phyloP scores from a whole-genome alignment of 164 flowering plant genomes.

The Annona cherimola region DNA sequence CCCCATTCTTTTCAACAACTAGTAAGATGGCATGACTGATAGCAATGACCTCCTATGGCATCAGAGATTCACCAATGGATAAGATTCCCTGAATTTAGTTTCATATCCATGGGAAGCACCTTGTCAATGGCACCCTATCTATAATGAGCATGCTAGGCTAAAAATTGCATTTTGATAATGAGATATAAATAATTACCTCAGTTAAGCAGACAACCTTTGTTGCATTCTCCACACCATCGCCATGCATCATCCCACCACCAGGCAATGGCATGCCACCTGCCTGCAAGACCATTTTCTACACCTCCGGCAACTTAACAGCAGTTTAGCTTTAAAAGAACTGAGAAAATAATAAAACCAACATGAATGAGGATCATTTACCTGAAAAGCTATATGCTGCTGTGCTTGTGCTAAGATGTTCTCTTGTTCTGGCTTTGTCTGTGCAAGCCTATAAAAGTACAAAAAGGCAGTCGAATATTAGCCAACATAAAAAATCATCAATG shows the following conservation, averaged over 20 bases:
- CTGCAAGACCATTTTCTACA: slow-evolving; percentile 61
- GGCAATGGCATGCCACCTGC: slow-evolving; percentile 45
- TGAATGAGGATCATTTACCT: slow-evolving; percentile 35
- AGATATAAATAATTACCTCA: slow-evolving; percentile 39
- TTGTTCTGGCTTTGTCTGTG: slow-evolving; percentile 64
- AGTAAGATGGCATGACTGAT: not conserved
- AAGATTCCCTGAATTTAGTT: not conserved
- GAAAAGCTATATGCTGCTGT: slow-evolving; percentile 75
- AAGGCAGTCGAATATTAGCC: not conserved
- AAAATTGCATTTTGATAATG: not conserved
- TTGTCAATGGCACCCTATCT: not conserved
- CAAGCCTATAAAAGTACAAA: slow-evolving; percentile 30
- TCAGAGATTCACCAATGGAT: not conserved
- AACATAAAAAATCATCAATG: not conserved
- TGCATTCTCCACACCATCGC: slow-evolving; percentile 28
- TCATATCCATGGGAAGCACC: too few relatives aligned
- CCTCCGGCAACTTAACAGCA: slow-evolving; percentile 10
- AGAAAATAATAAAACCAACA: not conserved
- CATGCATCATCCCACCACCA: slow-evolving; percentile 27
- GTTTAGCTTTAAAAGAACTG: slow-evolving; percentile 4
- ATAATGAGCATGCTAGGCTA: not conserved
- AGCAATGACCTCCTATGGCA: not conserved
- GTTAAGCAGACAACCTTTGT: slow-evolving; percentile 70
- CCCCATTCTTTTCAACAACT: not conserved
- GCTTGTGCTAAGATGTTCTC: slow-evolving; percentile 68